phyloP scores from a whole-genome alignment of 2,329 filamentous ascomycete genomes.

The Plenodomus biglobosus region DNA sequence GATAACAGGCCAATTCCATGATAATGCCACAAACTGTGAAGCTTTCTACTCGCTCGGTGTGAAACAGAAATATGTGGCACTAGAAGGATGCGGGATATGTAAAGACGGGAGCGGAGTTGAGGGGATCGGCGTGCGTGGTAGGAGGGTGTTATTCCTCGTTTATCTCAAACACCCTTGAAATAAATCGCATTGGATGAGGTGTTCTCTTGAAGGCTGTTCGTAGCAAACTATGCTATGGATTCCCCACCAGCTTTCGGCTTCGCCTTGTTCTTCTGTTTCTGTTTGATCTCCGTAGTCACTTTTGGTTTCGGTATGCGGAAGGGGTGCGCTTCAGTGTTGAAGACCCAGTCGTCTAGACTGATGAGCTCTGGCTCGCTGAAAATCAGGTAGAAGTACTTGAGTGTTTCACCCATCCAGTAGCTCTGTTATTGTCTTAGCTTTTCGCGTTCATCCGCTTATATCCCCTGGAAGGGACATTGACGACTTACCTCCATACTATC shows the following conservation, averaged over 20 bases:
- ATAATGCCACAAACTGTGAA: too few relatives aligned
- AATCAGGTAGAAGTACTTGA: slow-evolving; percentile 54
- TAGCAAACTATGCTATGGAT: not conserved
- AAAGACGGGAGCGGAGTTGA: slow-evolving; percentile 47
- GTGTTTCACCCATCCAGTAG: slow-evolving; percentile 54
- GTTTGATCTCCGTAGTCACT: not conserved
- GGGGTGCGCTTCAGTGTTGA: slow-evolving; percentile 54
- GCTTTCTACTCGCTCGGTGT: slow-evolving; percentile 46
- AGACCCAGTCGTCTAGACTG: slow-evolving; percentile 50
- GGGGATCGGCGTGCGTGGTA: slow-evolving; percentile 51
- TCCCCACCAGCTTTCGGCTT: not conserved
- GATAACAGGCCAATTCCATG: too few relatives aligned
- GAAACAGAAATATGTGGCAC: slow-evolving; percentile 42
- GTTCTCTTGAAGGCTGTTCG: too few relatives aligned
- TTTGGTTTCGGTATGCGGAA: slow-evolving; percentile 38
- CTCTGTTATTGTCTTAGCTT: slow-evolving; percentile 36
- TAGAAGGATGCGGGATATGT: slow-evolving; percentile 55
- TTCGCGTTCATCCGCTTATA: too few relatives aligned
- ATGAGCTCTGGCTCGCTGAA: slow-evolving; percentile 49
- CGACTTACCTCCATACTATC: slow-evolving; percentile 50
- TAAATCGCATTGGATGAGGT: not conserved
- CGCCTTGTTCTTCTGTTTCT: not conserved
- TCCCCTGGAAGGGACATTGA: not conserved
- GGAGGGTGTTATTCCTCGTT: slow-evolving; percentile 44
- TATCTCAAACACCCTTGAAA: not conserved